These are phyloP conservation scores for Claviceps sp. DNA, from an alignment of 2,329 filamentous ascomycete species.

Conservation along the genomic window DNA sequence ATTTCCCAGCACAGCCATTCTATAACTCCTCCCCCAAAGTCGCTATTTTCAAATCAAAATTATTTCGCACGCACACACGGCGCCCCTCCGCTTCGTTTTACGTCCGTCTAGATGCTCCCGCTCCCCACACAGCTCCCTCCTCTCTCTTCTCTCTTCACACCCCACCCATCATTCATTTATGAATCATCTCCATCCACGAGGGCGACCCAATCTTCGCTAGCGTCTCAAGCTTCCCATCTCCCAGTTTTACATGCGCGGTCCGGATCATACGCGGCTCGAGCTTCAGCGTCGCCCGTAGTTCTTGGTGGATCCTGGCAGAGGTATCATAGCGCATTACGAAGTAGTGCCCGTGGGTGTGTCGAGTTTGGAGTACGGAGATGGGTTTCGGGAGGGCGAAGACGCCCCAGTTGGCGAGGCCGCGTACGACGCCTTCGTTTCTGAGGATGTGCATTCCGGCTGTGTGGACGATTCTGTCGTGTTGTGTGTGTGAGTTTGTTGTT, in stretches of 20 bases:
- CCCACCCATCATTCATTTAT: slow-evolving; percentile 13
- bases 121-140: not conserved
- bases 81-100: too few species aligned
- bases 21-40: not conserved
- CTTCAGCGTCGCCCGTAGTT: slow-evolving; percentile 60
- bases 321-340: slow-evolving; percentile 96
- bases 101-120: not conserved
- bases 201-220: slow-evolving; percentile 35
- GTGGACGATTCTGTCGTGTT: slow-evolving; percentile 61
- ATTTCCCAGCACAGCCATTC: not conserved
- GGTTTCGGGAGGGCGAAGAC: slow-evolving; percentile 75
- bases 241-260: slow-evolving; percentile 76
- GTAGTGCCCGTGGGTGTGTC: slow-evolving; percentile 80
- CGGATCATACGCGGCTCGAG: slow-evolving; percentile 87
- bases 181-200: slow-evolving; percentile 29
- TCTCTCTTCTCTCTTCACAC: not conserved
- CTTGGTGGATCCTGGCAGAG: slow-evolving; percentile 56
- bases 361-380: slow-evolving; percentile 66
- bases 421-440: slow-evolving; percentile 72
- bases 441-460: slow-evolving; percentile 76
- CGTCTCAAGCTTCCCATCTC: slow-evolving; percentile 44
- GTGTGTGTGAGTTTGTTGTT: not conserved
- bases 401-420: slow-evolving; percentile 92
- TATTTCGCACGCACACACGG: too few species aligned
- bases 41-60: not conserved